Base-by-base conservation (phyloP, 2,329 filamentous ascomycete species). In the Aphanocladium album region DNA sequence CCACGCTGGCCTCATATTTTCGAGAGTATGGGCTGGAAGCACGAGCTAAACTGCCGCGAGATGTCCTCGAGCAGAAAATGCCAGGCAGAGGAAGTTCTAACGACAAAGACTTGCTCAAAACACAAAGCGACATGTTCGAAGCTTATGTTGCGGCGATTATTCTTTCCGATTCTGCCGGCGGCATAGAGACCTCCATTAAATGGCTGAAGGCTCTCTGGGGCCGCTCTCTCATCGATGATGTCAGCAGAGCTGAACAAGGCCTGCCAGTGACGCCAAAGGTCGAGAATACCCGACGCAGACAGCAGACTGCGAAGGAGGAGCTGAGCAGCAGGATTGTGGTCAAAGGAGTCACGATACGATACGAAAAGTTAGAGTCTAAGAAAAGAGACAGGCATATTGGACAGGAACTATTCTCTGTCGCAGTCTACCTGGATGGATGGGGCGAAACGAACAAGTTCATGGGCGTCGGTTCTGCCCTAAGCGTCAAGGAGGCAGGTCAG, bases 71-170 rank as follows among this genome's bases (percentile, higher is more conserved):
- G 56, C 64, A 67, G 37, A 60, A 61, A 27, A 61, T 63, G 6
- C 56, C 67, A 6, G 68, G 70, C 9, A 65, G 64, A 21, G 67
- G 67, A 16, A 69, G 64, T 12, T 70, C 71, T 6, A 81, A 68
- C 60, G 73, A 69, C 70, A 87, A 82, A 70, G 82, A 81, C 46
- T 80, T 83, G 62, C 82, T 78, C 16, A 97, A 97, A 73, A 85
- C 91, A 11, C 80, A 89, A 60, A 93, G 88, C 9, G 93, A 98
- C 70, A 82, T 97, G 19, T 96, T 97, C 67, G 93, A 98, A 72
- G 89, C 93, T 0, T 97, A 96, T 67, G 84, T 96, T 17, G 93
- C 89, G 9, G 93, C 89, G 3, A 75, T 93, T 6, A 82, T 96
- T 37, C 76, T 91, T 2, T 86, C 88, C 1, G 83, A 91, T 67